Evolutionary conservation across 2,329 filamentous ascomycete genomes (phyloP).

Genomic region (Fusarium odoratissimum): DNA sequence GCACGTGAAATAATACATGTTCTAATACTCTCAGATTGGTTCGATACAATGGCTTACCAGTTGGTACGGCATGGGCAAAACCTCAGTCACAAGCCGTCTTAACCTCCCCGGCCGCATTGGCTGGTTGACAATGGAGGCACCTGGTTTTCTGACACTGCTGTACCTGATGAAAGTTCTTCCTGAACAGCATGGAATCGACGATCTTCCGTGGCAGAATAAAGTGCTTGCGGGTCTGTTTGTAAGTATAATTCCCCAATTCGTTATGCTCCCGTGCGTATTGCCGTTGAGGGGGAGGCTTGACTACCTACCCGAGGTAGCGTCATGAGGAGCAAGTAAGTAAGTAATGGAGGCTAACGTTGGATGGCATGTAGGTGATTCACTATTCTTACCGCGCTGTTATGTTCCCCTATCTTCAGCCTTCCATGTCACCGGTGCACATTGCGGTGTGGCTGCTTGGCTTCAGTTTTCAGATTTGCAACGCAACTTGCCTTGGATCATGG

Average conservation of each 20-base stretch:
- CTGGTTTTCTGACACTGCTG: conserved; percentile 79
- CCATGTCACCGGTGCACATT: conserved; percentile 89
- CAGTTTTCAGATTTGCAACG: conserved; percentile 84
- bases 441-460: conserved; percentile 73
- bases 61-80: conserved; percentile 95
- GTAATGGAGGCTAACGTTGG: neutral
- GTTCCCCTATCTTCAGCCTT: conserved; percentile 84
- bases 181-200: conserved; percentile 63
- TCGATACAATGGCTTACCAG: conserved; percentile 79
- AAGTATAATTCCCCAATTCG: conserved; percentile 41
- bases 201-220: conserved; percentile 81
- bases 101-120: conserved; percentile 91
- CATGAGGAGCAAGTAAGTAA: conserved; percentile 2
- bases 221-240: conserved; percentile 77
- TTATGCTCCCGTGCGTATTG: conserved; percentile 12
- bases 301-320: conserved; percentile 10
- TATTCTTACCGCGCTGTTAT: conserved; percentile 91
- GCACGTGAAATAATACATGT: neutral
- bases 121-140: conserved; percentile 90
- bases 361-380: conserved; percentile 72
- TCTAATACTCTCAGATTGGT: conserved; percentile 66
- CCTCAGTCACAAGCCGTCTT: conserved; percentile 76
- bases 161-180: conserved; percentile 83
- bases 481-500: conserved; percentile 81
- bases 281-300: conserved; percentile 26